These are phyloP conservation scores for Sphagnum contortum DNA, from an alignment of 225 moss, liverwort and hornwort genomes.

Conservation along the genomic window DNA sequence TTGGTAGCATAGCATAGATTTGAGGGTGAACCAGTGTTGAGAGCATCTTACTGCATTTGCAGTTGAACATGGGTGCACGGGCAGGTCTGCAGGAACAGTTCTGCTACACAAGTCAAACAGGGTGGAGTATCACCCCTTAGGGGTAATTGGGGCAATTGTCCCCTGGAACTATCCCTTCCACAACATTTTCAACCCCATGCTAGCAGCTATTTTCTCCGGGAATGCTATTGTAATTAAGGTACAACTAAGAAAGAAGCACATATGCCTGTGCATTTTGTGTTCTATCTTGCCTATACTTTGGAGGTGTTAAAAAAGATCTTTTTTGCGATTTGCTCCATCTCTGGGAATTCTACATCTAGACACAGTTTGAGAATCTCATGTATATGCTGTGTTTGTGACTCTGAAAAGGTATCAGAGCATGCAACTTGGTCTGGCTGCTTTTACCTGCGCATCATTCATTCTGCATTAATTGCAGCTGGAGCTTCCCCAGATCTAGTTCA, in stretches of 20 bases:
- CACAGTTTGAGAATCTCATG: background rate
- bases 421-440: slow-evolving; percentile 44
- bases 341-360: too few relatives aligned
- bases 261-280: background rate
- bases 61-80: too few relatives aligned
- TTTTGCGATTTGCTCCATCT: background rate
- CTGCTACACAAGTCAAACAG: slow-evolving; percentile 46
- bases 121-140: slow-evolving; percentile 43
- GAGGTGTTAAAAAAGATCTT: too few relatives aligned
- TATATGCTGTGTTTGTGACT: background rate
- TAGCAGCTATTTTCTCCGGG: slow-evolving; percentile 47
- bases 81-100: slow-evolving; percentile 23
- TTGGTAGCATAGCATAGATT: too few relatives aligned
- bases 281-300: background rate
- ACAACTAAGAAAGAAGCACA: slow-evolving; percentile 1
- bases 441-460: slow-evolving; percentile 36
- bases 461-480: slow-evolving; percentile 36
- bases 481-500: slow-evolving; percentile 41
- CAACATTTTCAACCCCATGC: slow-evolving; percentile 47
- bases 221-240: slow-evolving; percentile 51
- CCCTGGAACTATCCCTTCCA: slow-evolving; percentile 59
- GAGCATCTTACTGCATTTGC: too few relatives aligned
- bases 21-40: too few relatives aligned
- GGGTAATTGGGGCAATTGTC: slow-evolving; percentile 52
- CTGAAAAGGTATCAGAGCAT: slow-evolving; percentile 41